Evolutionary conservation across 805 yeast species (phyloP), one percentile per base, ranked within the genome.

Genomic region (Metschnikowia santaceciliae): DNA sequence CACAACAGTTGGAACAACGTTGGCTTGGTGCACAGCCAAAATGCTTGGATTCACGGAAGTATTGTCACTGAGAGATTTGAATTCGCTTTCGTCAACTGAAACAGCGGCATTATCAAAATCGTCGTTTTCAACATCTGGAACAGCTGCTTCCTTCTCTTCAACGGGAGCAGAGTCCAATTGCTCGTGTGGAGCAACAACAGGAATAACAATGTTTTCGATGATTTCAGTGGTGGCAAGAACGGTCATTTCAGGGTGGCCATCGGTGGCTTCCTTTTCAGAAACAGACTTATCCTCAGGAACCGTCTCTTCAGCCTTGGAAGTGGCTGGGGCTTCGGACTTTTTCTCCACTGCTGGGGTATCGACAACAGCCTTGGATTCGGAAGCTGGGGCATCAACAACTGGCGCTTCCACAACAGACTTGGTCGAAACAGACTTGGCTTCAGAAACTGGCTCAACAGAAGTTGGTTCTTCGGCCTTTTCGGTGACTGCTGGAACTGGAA

Each of bases 21-120:
- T 44, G 39, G 47, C 47, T 44, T 49, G 46, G 43, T 49, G 49
- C 42, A 42, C 42, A 30, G 52, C 52, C 23, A 45, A 32, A 8
- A 45, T 44, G 23, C 47, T 44, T 35, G 47, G 41, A 17, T 44
- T 44, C 32, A 44, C 40, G 6, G 47, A 44, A 7, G 23, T 17
- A 3, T 35, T 17, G 33, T 44, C 47, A 11, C 23, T 35, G 26
- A 44, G 17, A 7, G 47, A 36, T 17, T 35, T 34, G 22, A 23
- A n/a, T 4, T 34, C 47, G 3, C 23, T 23, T 11, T n/a, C 47
- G 13, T 17, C 46, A 13, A 19, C 37, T 6, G 30, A 26, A 26
- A 4, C 30, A 26, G 30, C 30, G 30, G 30, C 30, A 26, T 32
- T 33, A 20, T 20, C 38, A n/a, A 22, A 38, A n/a, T 15, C 40